Evolutionary conservation across 164 flowering plant species (phyloP).

Genomic region (Litsea cubeba): DNA sequence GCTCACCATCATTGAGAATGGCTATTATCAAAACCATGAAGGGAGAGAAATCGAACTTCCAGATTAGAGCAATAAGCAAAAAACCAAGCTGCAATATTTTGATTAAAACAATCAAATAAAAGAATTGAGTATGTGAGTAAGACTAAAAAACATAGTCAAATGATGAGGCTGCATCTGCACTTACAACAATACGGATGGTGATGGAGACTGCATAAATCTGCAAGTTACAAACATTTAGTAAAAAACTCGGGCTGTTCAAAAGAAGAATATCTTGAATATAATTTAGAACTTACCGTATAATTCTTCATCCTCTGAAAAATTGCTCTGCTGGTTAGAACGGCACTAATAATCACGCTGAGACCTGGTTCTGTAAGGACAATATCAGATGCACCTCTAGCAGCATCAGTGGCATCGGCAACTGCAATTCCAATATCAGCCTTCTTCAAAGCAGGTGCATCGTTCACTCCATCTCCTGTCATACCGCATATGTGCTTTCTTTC

Average conservation of each 20-base stretch:
- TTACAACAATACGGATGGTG: constrained; percentile 94
- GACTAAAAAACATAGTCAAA: neutral
- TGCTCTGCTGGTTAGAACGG: constrained; percentile 93
- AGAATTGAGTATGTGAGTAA: too few relatives aligned
- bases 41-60: constrained; percentile 93
- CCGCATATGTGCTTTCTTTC: constrained; percentile 43
- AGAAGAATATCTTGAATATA: neutral
- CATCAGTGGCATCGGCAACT: constrained; percentile 75
- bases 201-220: constrained; percentile 96
- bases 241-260: neutral
- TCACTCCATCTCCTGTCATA: constrained; percentile 48
- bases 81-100: constrained; percentile 67
- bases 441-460: constrained; percentile 47
- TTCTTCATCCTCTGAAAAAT: constrained; percentile 99
- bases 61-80: constrained; percentile 87
- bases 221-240: neutral
- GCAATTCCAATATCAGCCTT: constrained; percentile 48
- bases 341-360: constrained; percentile 90
- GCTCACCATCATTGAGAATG: constrained; percentile 88
- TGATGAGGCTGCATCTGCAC: constrained; percentile 14
- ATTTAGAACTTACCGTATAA: constrained; percentile 57
- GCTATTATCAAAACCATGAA: constrained; percentile 98
- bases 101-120: neutral
- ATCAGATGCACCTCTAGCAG: constrained; percentile 93
- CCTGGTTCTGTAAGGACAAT: constrained; percentile 97